Evolutionary conservation across 805 yeast genomes (phyloP).

Genomic region (Saitoella complicata): DNA sequence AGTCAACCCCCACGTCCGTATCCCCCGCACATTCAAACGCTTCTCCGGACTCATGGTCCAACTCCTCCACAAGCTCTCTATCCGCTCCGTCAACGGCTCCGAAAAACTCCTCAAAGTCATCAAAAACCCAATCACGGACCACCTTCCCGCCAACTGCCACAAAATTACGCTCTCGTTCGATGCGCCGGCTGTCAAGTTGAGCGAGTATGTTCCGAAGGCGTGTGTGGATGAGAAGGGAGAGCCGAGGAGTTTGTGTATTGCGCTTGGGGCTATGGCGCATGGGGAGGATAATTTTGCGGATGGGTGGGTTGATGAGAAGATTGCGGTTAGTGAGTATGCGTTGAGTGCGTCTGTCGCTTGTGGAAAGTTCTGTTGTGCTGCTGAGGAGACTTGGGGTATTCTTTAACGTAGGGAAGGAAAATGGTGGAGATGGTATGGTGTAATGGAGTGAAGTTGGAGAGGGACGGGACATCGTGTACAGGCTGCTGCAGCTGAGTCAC

Average conservation of each 20-base stretch:
- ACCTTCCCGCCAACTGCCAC: conserved; percentile 88
- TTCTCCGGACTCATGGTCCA: conserved; percentile 98
- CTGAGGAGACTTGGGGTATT: conserved; percentile 96
- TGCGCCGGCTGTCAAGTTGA: conserved; percentile 60
- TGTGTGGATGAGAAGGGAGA: conserved; percentile 35
- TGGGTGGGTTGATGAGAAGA: conserved; percentile 89
- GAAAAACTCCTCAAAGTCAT: conserved; percentile 87
- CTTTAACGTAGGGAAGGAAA: conserved; percentile 16
- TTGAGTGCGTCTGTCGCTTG: conserved; percentile 96
- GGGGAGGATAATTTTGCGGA: conserved; percentile 97
- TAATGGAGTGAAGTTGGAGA: neutral
- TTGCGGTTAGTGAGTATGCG: conserved; percentile 90
- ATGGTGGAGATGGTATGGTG: neutral
- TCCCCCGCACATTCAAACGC: conserved; percentile 95
- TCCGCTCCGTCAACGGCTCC: conserved; percentile 87
- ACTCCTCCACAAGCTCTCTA: conserved; percentile 76
- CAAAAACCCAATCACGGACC: conserved; percentile 94
- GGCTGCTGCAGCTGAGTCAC: too few species aligned
- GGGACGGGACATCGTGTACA: too few species aligned
- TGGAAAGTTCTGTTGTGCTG: conserved; percentile 94
- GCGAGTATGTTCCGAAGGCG: conserved; percentile 47
- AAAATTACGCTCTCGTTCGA: conserved; percentile 86
- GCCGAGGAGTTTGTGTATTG: conserved; percentile 87
- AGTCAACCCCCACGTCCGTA: conserved; percentile 90
- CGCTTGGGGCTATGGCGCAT: conserved; percentile 98